Evolutionary conservation across 2,329 filamentous ascomycete genomes (phyloP).

Genomic region (Beauveria medogensis): DNA sequence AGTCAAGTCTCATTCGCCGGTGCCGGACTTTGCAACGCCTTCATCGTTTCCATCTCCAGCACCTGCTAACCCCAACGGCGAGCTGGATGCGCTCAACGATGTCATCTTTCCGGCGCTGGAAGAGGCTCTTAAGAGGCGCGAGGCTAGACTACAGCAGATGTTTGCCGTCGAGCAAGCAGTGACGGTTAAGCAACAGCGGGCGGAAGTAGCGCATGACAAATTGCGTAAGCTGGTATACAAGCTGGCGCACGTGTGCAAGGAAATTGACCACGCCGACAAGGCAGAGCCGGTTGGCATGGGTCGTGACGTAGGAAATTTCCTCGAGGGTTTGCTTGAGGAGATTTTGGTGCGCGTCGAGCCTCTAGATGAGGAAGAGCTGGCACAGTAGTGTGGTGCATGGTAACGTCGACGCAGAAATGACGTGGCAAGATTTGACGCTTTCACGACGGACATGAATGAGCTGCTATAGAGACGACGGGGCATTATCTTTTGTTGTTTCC

Average conservation of each 20-base stretch:
- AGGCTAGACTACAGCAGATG: conserved; percentile 44
- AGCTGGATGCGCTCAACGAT: conserved; percentile 79
- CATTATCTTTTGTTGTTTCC: neutral
- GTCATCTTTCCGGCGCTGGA: conserved; percentile 91
- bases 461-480: neutral
- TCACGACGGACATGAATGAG: neutral
- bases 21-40: conserved; percentile 27
- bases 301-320: conserved; percentile 75
- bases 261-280: conserved; percentile 84
- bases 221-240: conserved; percentile 75
- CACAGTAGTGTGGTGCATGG: conserved; percentile 12
- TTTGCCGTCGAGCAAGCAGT: conserved; percentile 27
- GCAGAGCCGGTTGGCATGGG: conserved; percentile 89
- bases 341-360: conserved; percentile 87
- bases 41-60: conserved; percentile 49
- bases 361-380: conserved; percentile 59
- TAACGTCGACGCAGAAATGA: neutral
- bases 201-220: conserved; percentile 69
- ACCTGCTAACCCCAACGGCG: conserved; percentile 51
- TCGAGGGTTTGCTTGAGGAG: conserved; percentile 91
- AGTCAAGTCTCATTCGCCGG: conserved; percentile 25
- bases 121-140: conserved; percentile 77
- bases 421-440: neutral
- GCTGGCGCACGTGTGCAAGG: conserved; percentile 72
- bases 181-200: conserved; percentile 58